phyloP scores from a whole-genome alignment of 768 basidiomycete species.

The Panus rudis region DNA sequence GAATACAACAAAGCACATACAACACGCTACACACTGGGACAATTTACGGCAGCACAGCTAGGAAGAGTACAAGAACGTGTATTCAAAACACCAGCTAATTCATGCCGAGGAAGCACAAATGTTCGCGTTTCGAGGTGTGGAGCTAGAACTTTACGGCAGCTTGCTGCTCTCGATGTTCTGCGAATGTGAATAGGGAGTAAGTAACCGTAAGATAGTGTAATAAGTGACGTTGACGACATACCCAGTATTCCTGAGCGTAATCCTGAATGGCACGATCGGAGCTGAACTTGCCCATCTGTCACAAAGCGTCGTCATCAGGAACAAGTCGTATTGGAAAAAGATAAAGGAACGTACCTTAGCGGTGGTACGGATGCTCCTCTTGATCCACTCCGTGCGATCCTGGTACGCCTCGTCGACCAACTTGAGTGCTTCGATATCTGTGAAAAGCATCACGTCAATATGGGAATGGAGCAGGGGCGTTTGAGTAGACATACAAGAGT shows the following conservation, averaged over 20 bases:
- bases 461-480: background rate
- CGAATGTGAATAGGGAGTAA: background rate
- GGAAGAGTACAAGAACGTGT: too few relatives aligned
- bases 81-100: too few relatives aligned
- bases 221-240: slow-evolving; percentile 1
- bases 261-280: slow-evolving; percentile 89
- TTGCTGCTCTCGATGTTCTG: slow-evolving; percentile 23
- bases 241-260: slow-evolving; percentile 62
- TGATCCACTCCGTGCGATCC: slow-evolving; percentile 82
- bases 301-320: slow-evolving; percentile 27
- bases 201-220: background rate
- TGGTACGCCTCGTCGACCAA: slow-evolving; percentile 89
- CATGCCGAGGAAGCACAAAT: too few relatives aligned
- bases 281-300: slow-evolving; percentile 98
- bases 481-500: slow-evolving; percentile 57
- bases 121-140: too few relatives aligned
- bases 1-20: too few relatives aligned
- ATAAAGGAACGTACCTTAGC: too few relatives aligned
- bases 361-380: slow-evolving; percentile 81
- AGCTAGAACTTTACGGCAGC: slow-evolving; percentile 9
- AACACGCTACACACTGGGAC: too few relatives aligned
- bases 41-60: too few relatives aligned
- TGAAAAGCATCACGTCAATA: background rate
- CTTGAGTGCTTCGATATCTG: slow-evolving; percentile 73
- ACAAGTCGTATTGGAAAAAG: background rate